These are phyloP conservation scores for Pseudomonodictys pantanalensis DNA, from an alignment of 495 filamentous ascomycete species.

Conservation along the genomic window DNA sequence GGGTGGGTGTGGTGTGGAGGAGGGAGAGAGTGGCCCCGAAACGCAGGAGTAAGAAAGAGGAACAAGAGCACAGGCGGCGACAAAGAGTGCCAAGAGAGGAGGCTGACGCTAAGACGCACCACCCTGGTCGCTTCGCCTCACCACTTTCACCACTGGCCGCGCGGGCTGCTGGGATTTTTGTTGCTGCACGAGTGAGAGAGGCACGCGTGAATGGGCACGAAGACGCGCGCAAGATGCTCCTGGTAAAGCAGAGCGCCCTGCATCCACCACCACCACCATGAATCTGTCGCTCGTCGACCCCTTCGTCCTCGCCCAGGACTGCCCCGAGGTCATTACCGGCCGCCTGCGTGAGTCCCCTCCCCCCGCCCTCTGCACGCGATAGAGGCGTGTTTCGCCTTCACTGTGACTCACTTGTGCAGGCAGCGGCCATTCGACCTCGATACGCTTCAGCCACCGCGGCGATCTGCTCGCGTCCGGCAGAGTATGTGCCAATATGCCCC, in stretches of 20 bases:
- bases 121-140: too few species aligned
- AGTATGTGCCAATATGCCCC: constrained; percentile 45
- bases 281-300: constrained; percentile 78
- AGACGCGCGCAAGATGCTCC: not conserved
- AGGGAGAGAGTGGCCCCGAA: too few species aligned
- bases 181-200: too few species aligned
- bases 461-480: constrained; percentile 92
- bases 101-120: too few species aligned
- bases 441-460: constrained; percentile 91
- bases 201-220: not conserved
- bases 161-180: too few species aligned
- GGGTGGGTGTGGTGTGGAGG: too few species aligned
- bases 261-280: constrained; percentile 47
- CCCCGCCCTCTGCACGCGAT: not conserved
- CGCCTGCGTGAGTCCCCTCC: constrained; percentile 66
- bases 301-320: constrained; percentile 87
- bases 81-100: too few species aligned
- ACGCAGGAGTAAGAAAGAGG: too few species aligned
- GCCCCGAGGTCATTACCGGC: constrained; percentile 83
- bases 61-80: too few species aligned
- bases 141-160: too few species aligned
- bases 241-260: not conserved
- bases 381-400: not conserved
- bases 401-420: constrained; percentile 41
- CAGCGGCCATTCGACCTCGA: constrained; percentile 62